These are phyloP conservation scores for Ogataea allantospora DNA, from an alignment of 805 yeast species.

Conservation along the genomic window DNA sequence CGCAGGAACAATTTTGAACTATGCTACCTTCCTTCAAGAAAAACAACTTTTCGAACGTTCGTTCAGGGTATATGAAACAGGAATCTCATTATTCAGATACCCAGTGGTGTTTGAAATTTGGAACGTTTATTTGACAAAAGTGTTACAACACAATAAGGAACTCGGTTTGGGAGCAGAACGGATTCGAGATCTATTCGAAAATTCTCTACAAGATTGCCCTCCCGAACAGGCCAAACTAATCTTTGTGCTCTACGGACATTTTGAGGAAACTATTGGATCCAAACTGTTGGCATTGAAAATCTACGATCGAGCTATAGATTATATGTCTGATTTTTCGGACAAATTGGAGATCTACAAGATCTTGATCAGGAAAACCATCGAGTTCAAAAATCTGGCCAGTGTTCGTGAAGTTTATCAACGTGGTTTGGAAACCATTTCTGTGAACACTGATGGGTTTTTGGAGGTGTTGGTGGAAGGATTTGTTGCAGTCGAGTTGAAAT, in stretches of 20 bases:
- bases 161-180: conserved; percentile 45
- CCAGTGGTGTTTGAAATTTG: conserved; percentile 69
- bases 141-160: conserved; percentile 35
- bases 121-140: conserved; percentile 61
- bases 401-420: conserved; percentile 50
- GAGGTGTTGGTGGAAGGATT: conserved; percentile 51
- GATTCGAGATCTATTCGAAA: conserved; percentile 73
- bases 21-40: conserved; percentile 58
- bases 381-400: conserved; percentile 39
- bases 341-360: conserved; percentile 42
- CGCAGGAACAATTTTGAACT: conserved; percentile 61
- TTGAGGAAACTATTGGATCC: conserved; percentile 58
- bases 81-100: conserved; percentile 57
- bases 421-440: conserved; percentile 41
- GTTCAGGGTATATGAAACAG: conserved; percentile 65
- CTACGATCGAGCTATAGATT: conserved; percentile 41
- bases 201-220: conserved; percentile 55
- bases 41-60: conserved; percentile 46
- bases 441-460: conserved; percentile 28
- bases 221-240: conserved; percentile 46
- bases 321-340: conserved; percentile 25
- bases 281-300: conserved; percentile 48
- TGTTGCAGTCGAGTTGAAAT: conserved; percentile 52
- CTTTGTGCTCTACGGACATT: conserved; percentile 53
- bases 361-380: conserved; percentile 40